Percentiles rank a stretch among this genome's conserved stretches.
phyloP scores from a whole-genome alignment of 2,329 filamentous ascomycete genomes.

The Sarocladiaceae sp. region DNA sequence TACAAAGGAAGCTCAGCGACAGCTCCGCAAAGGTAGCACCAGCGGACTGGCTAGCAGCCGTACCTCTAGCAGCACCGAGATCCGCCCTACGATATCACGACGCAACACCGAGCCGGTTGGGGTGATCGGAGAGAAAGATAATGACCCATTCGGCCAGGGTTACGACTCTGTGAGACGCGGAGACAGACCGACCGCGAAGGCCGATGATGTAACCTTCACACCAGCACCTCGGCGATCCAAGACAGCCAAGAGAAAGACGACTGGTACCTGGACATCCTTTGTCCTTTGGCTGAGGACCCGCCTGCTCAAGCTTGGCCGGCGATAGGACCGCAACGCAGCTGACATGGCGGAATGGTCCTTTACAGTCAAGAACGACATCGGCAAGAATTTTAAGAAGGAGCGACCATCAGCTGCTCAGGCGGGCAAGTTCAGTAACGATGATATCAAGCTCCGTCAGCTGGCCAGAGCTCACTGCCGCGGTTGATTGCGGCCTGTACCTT shows the following conservation, averaged over 20 bases:
- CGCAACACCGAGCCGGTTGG: conserved; percentile 18
- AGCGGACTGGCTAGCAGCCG: conserved; percentile 27
- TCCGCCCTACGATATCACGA: conserved; percentile 22
- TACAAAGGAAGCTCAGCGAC: conserved; percentile 46
- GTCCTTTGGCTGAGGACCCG: conserved; percentile 58
- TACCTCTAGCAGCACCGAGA: conserved; percentile 23
- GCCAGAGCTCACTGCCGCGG: too few relatives aligned
- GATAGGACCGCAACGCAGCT: conserved; percentile 22
- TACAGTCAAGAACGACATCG: background rate
- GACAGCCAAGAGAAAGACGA: conserved; percentile 53
- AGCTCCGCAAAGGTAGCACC: conserved; percentile 33
- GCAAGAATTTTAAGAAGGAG: too few relatives aligned
- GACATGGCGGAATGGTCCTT: background rate
- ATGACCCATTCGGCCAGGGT: background rate
- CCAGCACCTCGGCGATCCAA: conserved; percentile 19
- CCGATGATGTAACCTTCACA: conserved; percentile 39
- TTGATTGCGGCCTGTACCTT: too few relatives aligned
- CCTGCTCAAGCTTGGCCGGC: conserved; percentile 33
- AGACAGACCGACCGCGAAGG: conserved; percentile 20
- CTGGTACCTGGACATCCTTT: conserved; percentile 56
- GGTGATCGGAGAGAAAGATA: background rate
- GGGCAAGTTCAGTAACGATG: background rate
- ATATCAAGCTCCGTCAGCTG: background rate
- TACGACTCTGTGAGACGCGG: conserved; percentile 12
- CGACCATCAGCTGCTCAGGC: background rate